Evolutionary conservation across 345 rosid species (phyloP), one percentile per base, ranked within the genome.

Genomic region (Arabis hirsuta): DNA sequence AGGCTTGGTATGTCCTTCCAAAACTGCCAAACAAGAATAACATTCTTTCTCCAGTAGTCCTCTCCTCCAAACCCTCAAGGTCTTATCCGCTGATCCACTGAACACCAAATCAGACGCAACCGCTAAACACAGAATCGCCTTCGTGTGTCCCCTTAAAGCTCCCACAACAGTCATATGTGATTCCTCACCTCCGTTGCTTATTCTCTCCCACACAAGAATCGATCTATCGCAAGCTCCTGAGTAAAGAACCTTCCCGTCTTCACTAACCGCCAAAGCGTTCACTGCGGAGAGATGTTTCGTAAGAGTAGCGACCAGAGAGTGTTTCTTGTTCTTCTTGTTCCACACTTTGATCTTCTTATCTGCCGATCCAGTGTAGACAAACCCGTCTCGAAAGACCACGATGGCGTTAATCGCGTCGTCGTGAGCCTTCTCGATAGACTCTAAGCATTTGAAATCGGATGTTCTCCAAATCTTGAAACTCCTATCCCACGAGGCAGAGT

Each of bases 171-270:
- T 80, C 91, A 87, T 86, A 44, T 68, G 66, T 11, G 51, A 62
- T 12, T 52, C 73, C 7, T 39, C 81, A n/a, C 45, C 65, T 6
- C 5, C 19, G 7, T 29, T 63, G 43, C 7, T 50, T 14, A 51
- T 11, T 65, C 77, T 83, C 73, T 79, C 88, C 97, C 93, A 91
- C 7, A 89, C 93, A 52, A 91, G 82, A 59, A 91, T 82, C 6
- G 90, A 87, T 54, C 87, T 62, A 68, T 91, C 97, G 61, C 90
- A 87, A 0, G 91, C 93, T 22, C 96, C 97, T 0, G 97, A 91
- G 74, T 84, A 89, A 38, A 91, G 71, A 51, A 85, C 83, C 24
- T 73, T 71, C 19, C 91, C 96, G 2, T 89, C 87, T 9, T 42
- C 52, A 65, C 83, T 86, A n/a, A 88, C 58, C 3, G 88, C 96